Evolutionary conservation across 805 yeast species (phyloP), one percentile per base, ranked within the genome.

Genomic region (Spathaspora passalidarum): DNA sequence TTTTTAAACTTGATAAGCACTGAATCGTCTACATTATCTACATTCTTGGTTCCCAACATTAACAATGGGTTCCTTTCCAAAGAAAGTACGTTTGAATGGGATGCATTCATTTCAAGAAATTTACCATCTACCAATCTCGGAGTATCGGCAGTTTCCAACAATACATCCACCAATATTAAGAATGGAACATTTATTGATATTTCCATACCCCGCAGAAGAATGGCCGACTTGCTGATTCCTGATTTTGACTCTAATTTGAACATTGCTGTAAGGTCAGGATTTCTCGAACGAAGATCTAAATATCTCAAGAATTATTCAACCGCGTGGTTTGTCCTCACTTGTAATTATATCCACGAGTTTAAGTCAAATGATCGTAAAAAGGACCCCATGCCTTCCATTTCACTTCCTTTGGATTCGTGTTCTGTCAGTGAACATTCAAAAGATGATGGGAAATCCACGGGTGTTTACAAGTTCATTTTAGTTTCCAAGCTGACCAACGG

Each of bases 301-400:
- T 91, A 81, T 62, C 73, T 94, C 53, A 91, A 91, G 70, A 85
- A 92, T n/a, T 94, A 90, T 65, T 81, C 96, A 3, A 78, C 82
- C 51, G 96, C 94, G 3, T 94, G 86, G 82, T 94, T 89, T 61
- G 96, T 92, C 16, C 72, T 92, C 54, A 90, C 99, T 2, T 86
- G 97, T 46, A 82, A 83, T 46, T 90, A 81, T 57, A 69, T 92
- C 46, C 98, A 94, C 62, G 99, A 92, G 68, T 88, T 92, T 68
- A 91, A 90, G 69, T 57, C 89, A 1, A 65, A 81, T 3, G 96
- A 91, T 63, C 77, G 96, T 46, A 86, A 82, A 57, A 86, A 80
- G 59, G 97, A 90, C 62, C 79, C 87, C 43, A 59, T 75, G 13
- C 97, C 97, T 2, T 82, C 87, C 19, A 84, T 87, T 87, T 89